A percentile compares a stretch with the other conserved stretches of the same genome.
phyloP scores from a whole-genome alignment of 73 alveolate genomes.

The Stentor coeruleus region DNA sequence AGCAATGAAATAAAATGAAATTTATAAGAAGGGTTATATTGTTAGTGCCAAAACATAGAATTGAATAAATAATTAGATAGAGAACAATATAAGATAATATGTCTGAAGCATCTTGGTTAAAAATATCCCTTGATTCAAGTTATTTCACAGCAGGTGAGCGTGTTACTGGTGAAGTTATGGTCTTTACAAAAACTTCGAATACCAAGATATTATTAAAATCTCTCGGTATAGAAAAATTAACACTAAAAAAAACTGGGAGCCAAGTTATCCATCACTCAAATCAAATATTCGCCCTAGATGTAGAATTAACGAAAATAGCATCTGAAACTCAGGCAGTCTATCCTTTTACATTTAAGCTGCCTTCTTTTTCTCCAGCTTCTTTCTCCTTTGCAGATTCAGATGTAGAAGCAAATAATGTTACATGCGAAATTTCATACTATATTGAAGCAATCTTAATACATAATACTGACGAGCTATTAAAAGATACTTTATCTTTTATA shows the following conservation, averaged over 20 bases:
- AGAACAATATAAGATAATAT: too few relatives aligned
- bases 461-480: background rate
- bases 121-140: conserved; percentile 4
- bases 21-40: too few relatives aligned
- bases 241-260: background rate
- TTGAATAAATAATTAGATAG: too few relatives aligned
- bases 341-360: conserved; percentile 13
- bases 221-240: background rate
- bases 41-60: too few relatives aligned
- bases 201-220: background rate
- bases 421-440: background rate
- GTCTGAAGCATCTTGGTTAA: background rate
- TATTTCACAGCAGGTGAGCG: conserved; percentile 9
- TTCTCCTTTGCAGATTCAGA: background rate
- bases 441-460: background rate
- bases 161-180: background rate
- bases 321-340: background rate
- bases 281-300: background rate
- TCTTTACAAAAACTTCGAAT: background rate
- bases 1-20: too few relatives aligned
- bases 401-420: background rate
- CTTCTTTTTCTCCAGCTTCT: background rate
- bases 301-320: background rate
- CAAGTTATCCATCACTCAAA: background rate
- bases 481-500: background rate